Conservation (phyloP, 139 green algal genomes). For the Chlamydomonas sp. region DNA sequence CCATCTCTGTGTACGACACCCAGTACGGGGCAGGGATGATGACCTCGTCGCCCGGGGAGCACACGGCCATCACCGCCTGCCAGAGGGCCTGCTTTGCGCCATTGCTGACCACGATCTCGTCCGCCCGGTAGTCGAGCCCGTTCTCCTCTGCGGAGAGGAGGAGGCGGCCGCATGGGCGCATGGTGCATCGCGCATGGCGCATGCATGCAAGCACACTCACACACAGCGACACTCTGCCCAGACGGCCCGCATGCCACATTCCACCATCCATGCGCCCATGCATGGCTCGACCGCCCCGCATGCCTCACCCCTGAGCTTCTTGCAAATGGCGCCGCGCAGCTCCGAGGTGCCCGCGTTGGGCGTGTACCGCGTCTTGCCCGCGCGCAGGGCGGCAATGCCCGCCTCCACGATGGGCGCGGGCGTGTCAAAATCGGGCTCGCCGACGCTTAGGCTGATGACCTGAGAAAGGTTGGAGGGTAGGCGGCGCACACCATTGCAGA, state of each 20-base stretch:
- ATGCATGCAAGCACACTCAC: no score
- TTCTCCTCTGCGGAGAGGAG: slow-evolving; percentile 68
- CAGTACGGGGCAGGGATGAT: slow-evolving; percentile 95
- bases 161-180: background rate
- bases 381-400: slow-evolving; percentile 66
- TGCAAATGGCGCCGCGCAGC: slow-evolving; percentile 72
- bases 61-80: slow-evolving; percentile 59
- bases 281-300: background rate
- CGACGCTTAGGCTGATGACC: slow-evolving; percentile 85
- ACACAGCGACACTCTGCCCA: background rate
- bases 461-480: slow-evolving; percentile 21
- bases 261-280: background rate
- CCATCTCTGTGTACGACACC: slow-evolving; percentile 97
- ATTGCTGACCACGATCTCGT: slow-evolving; percentile 89
- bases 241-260: background rate
- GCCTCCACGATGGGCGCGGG: slow-evolving; percentile 68
- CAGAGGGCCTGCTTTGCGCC: slow-evolving; percentile 93
- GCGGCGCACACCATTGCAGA: no score
- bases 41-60: slow-evolving; percentile 51
- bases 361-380: slow-evolving; percentile 87
- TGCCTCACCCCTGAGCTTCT: slow-evolving; percentile 70
- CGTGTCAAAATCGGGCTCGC: slow-evolving; percentile 96
- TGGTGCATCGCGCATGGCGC: no score
- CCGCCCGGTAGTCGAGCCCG: slow-evolving; percentile 64
- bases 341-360: slow-evolving; percentile 78